These are phyloP conservation scores for Aureobasidium sp. DNA, from an alignment of 2,329 filamentous ascomycete species.

Conservation along the genomic window DNA sequence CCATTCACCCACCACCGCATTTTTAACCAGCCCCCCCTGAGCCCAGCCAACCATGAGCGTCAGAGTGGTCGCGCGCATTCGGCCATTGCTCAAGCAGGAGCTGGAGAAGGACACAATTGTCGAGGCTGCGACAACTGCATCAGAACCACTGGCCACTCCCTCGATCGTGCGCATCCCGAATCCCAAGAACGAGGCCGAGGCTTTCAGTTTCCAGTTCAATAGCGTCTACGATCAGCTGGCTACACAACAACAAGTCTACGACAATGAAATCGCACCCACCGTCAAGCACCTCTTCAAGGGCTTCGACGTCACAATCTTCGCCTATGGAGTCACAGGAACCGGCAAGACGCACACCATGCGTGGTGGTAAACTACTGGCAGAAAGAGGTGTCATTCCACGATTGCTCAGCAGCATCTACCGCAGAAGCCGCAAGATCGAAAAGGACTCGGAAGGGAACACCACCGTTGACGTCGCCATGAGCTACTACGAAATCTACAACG, in stretches of 20 bases:
- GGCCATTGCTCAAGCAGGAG: constrained; percentile 79
- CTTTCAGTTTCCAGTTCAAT: constrained; percentile 93
- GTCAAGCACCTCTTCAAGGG: constrained; percentile 88
- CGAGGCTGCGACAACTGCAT: constrained; percentile 43
- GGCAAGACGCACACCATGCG: constrained; percentile 97
- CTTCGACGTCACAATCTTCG: constrained; percentile 81
- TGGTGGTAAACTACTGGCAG: constrained; percentile 75
- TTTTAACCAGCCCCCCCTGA: not conserved
- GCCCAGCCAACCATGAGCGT: constrained; percentile 44
- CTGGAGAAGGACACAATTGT: constrained; percentile 83
- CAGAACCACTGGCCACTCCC: constrained; percentile 36
- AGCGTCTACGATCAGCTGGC: constrained; percentile 76
- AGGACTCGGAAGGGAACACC: constrained; percentile 64
- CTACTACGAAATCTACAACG: constrained; percentile 97
- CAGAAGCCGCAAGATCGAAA: constrained; percentile 73
- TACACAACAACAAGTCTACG: constrained; percentile 80
- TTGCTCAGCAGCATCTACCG: constrained; percentile 80
- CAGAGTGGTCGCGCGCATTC: constrained; percentile 81
- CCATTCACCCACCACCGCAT: not conserved
- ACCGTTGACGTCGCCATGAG: constrained; percentile 68
- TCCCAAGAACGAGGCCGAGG: constrained; percentile 83
- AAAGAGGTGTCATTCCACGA: constrained; percentile 80
- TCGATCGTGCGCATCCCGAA: constrained; percentile 81
- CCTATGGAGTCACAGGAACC: constrained; percentile 87
- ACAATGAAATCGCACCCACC: constrained; percentile 81